These are phyloP conservation scores for Ettlia oleoabundans DNA, from an alignment of 139 green algal species.

Conservation along the genomic window DNA sequence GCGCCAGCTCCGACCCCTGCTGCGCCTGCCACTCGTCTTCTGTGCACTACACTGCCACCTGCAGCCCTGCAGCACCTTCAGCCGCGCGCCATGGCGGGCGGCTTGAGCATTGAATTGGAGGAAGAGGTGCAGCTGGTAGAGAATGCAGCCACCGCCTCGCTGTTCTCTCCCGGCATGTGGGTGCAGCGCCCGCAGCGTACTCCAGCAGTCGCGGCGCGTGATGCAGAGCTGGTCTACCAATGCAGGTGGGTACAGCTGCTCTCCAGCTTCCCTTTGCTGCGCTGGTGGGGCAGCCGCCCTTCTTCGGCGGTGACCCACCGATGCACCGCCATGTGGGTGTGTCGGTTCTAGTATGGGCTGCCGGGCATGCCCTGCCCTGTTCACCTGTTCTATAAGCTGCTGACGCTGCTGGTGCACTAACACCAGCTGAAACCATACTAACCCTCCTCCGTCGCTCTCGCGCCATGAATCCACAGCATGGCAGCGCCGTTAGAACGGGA, in stretches of 20 bases:
- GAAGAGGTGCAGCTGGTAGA: constrained; percentile 29
- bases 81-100: constrained; percentile 1
- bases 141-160: constrained; percentile 24
- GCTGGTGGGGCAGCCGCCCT: too few relatives aligned
- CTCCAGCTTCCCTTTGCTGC: too few relatives aligned
- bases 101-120: constrained; percentile 13
- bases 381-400: too few relatives aligned
- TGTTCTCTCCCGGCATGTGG: constrained; percentile 40
- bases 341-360: too few relatives aligned
- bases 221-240: background rate
- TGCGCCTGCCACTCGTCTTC: background rate
- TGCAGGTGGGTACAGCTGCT: background rate
- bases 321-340: too few relatives aligned
- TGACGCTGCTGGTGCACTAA: background rate
- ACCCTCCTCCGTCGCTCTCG: too few relatives aligned
- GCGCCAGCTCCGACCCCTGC: background rate
- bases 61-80: background rate
- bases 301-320: too few relatives aligned
- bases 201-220: background rate
- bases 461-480: too few relatives aligned
- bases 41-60: too few relatives aligned
- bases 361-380: too few relatives aligned
- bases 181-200: constrained; percentile 34
- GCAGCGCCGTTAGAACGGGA: too few relatives aligned
- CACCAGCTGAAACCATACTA: too few relatives aligned